Conservation (phyloP, 805 yeast species). For the Naumovozyma dairenensis region DNA sequence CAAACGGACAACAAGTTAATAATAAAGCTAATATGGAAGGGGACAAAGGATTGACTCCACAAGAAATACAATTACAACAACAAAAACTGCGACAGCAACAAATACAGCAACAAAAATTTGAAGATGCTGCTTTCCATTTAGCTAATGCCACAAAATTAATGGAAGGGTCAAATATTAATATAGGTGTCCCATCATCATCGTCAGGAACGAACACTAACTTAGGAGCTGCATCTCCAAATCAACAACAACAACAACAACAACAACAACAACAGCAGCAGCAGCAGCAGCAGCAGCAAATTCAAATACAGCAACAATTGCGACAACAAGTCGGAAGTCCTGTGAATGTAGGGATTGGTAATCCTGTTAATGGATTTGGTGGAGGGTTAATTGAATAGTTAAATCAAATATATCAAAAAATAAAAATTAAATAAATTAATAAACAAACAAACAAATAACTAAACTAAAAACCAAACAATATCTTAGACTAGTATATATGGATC, state of each 20-base stretch:
- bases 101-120: slow-evolving; percentile 27
- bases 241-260: background rate
- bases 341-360: slow-evolving; percentile 17
- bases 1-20: background rate
- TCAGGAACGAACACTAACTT: background rate
- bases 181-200: slow-evolving; percentile 3
- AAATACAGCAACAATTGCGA: no score
- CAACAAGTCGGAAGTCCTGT: slow-evolving; percentile 18
- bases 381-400: no score
- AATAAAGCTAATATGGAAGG: background rate
- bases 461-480: no score
- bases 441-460: no score
- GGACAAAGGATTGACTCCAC: slow-evolving; percentile 25
- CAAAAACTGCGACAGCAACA: slow-evolving; percentile 29
- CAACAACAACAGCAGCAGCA: slow-evolving; percentile 1
- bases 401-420: no score
- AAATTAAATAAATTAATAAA: background rate
- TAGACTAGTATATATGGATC: no score
- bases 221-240: slow-evolving; percentile 1
- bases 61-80: slow-evolving; percentile 27
- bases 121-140: slow-evolving; percentile 26
- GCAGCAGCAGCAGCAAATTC: slow-evolving; percentile 1
- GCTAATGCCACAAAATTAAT: slow-evolving; percentile 26
- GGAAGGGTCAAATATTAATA: slow-evolving; percentile 14
- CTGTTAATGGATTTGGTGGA: slow-evolving; percentile 15